Evolutionary conservation across 78 protist genomes (phyloP), one percentile per base, ranked within the genome.

Genomic region (Dictyostelium discoideum): DNA sequence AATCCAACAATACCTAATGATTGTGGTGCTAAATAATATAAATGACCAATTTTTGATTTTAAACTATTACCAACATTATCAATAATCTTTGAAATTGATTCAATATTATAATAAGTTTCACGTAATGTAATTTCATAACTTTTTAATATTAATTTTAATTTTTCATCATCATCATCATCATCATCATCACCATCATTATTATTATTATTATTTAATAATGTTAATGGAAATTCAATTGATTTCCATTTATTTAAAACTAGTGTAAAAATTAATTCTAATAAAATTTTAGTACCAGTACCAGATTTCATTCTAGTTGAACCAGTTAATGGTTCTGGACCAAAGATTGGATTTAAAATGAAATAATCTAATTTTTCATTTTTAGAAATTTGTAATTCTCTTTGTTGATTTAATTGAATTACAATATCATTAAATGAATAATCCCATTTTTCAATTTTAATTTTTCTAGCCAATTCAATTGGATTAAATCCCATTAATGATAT

Each of bases 221-320:
- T 29, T 67, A 26, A 40, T 24, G 32, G 42, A n/a, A 18, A 63
- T 44, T 26, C 81, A 5, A 13, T 78, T 57, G 87, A 2, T 48
- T 29, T 32, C 87, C 87, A 32, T 32, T 57, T 16, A 63, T 9
- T 29, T n/a, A 85, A 29, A 32, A 44, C 48, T 5, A 82, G 20
- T 5, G 95, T 67, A 24, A 95, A 65, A 7, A 95, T 57, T 1
- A 83, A 16, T 48, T 92, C 96, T 37, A 97, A 57, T 20, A 97
- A 85, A 2, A 98, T 80, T 42, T 92, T 87, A 10, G 99, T 98
- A 7, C 96, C 92, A 0, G 96, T 60, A 16, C 99, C 99, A 42
- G 97, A 87, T 83, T 98, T 98, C 99, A 98, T 98, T 63, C 99
- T 77, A 0, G 98, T 97, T 22, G 98, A 97, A 14, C 99, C 99